These are phyloP conservation scores for Penicillium simplicissimum DNA, from an alignment of 495 filamentous ascomycete species.

Conservation along the genomic window DNA sequence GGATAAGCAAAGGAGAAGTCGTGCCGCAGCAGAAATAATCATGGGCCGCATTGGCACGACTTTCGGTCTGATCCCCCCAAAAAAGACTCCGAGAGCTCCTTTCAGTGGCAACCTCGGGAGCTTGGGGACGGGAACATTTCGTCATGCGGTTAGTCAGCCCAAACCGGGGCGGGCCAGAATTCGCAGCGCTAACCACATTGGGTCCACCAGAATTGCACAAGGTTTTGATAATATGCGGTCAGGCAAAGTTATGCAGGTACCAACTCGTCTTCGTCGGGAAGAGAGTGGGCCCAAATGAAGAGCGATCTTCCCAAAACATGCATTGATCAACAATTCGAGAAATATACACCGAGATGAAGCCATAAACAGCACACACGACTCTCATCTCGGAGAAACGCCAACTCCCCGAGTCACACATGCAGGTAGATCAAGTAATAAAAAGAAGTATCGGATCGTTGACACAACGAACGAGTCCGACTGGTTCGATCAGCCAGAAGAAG, in stretches of 20 bases:
- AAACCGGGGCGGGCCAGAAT: background rate
- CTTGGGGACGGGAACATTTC: background rate
- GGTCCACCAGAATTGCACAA: background rate
- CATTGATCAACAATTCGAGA: background rate
- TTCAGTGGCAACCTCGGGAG: conserved; percentile 2
- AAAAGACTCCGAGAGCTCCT: background rate
- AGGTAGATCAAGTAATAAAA: conserved; percentile 7
- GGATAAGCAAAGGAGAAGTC: background rate
- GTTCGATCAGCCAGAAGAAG: conserved; percentile 7
- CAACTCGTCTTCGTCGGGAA: background rate
- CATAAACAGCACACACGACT: background rate
- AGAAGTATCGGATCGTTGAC: conserved; percentile 9
- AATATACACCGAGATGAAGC: background rate
- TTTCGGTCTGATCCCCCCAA: background rate
- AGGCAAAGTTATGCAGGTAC: background rate
- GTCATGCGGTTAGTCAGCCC: conserved; percentile 3
- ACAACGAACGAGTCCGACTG: conserved; percentile 5
- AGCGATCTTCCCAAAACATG: background rate
- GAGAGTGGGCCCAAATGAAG: background rate
- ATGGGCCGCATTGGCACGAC: background rate
- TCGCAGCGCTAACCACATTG: background rate
- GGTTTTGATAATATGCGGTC: background rate
- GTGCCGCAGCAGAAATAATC: background rate
- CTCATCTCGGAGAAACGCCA: conserved; percentile 24
- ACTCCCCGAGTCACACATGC: conserved; percentile 23